Percentiles rank a stretch among this genome's conserved stretches.
These are phyloP conservation scores for Ballota nigra DNA, from an alignment of 257 asterid species.

Conservation along the genomic window DNA sequence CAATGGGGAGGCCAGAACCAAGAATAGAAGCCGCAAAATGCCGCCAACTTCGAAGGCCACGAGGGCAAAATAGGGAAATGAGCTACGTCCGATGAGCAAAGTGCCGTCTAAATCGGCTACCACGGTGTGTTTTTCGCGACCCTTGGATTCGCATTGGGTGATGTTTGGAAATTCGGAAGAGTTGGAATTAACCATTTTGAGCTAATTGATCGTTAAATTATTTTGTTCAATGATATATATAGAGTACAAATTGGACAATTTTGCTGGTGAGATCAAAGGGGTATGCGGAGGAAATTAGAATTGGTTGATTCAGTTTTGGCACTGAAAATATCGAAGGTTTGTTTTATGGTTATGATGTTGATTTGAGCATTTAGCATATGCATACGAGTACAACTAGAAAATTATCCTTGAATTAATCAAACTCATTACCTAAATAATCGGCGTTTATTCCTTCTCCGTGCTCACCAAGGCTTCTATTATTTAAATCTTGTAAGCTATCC, in stretches of 20 bases:
- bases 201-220: too few species aligned
- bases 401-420: background rate
- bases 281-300: slow-evolving; percentile 18
- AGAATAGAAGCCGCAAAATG: slow-evolving; percentile 49
- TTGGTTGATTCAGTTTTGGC: slow-evolving; percentile 4
- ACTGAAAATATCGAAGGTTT: slow-evolving; percentile 30
- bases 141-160: slow-evolving; percentile 38
- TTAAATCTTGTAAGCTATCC: background rate
- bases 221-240: background rate
- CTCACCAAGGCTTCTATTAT: background rate
- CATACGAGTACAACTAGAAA: background rate
- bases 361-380: slow-evolving; percentile 5
- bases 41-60: slow-evolving; percentile 84
- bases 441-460: too few species aligned
- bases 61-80: slow-evolving; percentile 72
- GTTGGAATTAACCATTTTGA: background rate
- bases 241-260: slow-evolving; percentile 27
- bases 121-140: slow-evolving; percentile 42
- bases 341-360: background rate
- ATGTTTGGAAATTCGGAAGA: slow-evolving; percentile 31
- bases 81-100: slow-evolving; percentile 52
- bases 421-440: background rate
- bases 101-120: slow-evolving; percentile 71
- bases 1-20: slow-evolving; percentile 51
- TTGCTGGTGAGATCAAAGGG: slow-evolving; percentile 29